Evolutionary conservation across 2,329 filamentous ascomycete genomes (phyloP).

Genomic region (Ophiostoma quercus): DNA sequence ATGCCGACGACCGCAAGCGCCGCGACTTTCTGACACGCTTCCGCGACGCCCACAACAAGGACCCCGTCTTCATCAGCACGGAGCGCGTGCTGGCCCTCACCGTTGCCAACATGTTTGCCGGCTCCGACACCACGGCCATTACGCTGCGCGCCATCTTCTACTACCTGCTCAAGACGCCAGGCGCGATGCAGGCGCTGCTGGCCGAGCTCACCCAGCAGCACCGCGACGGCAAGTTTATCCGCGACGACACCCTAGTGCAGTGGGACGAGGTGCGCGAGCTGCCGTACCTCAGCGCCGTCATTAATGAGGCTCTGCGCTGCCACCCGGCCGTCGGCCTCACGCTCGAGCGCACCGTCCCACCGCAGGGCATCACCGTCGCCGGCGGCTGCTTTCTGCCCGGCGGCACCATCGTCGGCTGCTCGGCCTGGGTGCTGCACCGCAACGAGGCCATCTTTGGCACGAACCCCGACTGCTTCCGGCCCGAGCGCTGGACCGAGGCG

Average conservation of each 20-base stretch:
- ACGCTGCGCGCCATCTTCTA: neutral
- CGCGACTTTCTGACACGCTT: neutral
- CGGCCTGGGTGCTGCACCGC: neutral
- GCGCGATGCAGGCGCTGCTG: neutral
- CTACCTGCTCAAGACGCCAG: neutral
- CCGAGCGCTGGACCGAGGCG: neutral
- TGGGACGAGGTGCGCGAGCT: neutral
- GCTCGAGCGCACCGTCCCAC: neutral
- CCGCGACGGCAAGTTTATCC: neutral
- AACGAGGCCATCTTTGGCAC: neutral
- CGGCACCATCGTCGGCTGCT: neutral
- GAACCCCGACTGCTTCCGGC: neutral
- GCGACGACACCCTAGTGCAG: neutral
- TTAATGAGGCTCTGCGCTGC: constrained; percentile 7
- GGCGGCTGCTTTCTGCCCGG: neutral
- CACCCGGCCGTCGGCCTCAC: constrained; percentile 8
- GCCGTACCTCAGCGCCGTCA: constrained; percentile 4
- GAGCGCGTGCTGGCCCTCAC: neutral
- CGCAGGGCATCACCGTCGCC: neutral
- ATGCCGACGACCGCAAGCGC: no score
- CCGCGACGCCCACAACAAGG: neutral
- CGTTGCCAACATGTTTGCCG: neutral
- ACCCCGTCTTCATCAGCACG: neutral
- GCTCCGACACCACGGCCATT: neutral
- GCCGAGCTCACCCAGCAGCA: neutral